These are phyloP conservation scores for Colletotrichum tabaci DNA, from an alignment of 2,329 filamentous ascomycete species.

Conservation along the genomic window DNA sequence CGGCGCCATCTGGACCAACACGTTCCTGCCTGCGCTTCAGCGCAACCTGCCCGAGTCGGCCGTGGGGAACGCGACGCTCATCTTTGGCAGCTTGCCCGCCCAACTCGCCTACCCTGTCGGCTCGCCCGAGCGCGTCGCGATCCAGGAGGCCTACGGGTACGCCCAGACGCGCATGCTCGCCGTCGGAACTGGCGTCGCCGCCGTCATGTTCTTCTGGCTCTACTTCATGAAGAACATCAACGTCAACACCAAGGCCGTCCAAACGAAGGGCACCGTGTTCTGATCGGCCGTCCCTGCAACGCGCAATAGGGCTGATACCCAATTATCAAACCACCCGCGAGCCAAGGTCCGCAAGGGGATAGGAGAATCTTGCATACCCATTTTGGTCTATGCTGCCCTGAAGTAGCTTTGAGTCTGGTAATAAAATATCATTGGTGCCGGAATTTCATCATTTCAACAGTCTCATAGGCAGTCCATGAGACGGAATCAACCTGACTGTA, in stretches of 20 bases:
- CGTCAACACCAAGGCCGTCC: constrained; percentile 58
- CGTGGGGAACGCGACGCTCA: constrained; percentile 56
- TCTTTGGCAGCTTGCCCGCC: constrained; percentile 66
- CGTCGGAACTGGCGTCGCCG: constrained; percentile 45
- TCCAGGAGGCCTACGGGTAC: constrained; percentile 70
- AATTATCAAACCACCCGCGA: no score
- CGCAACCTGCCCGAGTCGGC: constrained; percentile 62
- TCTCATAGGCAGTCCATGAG: no score
- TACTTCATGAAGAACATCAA: constrained; percentile 64
- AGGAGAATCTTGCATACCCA: no score
- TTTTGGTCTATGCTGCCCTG: no score
- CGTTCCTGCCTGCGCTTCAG: constrained; percentile 59
- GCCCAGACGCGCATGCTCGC: constrained; percentile 62
- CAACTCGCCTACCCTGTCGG: constrained; percentile 65
- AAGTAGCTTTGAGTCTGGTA: no score
- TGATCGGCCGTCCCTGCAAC: constrained; percentile 46
- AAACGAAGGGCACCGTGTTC: constrained; percentile 67
- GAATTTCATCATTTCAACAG: no score
- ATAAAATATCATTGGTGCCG: no score
- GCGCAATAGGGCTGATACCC: no score
- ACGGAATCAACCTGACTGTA: no score
- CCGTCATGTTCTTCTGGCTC: constrained; percentile 48
- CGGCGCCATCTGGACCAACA: constrained; percentile 60
- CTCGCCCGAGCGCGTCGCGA: constrained; percentile 60
- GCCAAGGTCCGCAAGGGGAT: no score